Conservation (phyloP, 78 protist genomes). For the Mantamonas sphyraenae region DNA sequence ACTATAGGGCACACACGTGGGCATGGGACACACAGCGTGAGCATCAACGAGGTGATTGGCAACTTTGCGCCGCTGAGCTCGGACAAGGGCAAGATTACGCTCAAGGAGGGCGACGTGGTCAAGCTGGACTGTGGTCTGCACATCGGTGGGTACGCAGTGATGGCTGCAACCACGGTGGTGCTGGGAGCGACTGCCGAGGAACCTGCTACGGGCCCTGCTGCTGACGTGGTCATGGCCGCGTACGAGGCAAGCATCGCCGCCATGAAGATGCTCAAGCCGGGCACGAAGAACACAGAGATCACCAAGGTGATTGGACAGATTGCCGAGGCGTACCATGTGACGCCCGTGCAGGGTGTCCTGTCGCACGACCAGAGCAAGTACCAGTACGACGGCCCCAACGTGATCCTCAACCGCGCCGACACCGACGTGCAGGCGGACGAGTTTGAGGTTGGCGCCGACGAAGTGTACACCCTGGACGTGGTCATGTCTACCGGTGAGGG, state of each 20-base stretch:
- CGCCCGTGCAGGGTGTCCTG: conserved; percentile 82
- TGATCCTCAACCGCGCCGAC: conserved; percentile 42
- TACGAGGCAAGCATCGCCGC: conserved; percentile 78
- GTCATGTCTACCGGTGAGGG: conserved; percentile 85
- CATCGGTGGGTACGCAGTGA: conserved; percentile 85
- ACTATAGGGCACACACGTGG: conserved; percentile 48
- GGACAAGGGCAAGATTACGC: conserved; percentile 23
- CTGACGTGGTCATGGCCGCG: conserved; percentile 88
- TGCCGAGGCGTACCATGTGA: conserved; percentile 46
- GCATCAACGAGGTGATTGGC: conserved; percentile 81
- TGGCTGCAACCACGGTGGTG: conserved; percentile 79
- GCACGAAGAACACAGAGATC: conserved; percentile 57
- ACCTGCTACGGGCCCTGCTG: conserved; percentile 11
- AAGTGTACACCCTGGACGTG: conserved; percentile 82
- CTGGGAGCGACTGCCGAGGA: conserved; percentile 37
- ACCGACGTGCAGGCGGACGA: conserved; percentile 45
- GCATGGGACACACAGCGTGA: conserved; percentile 95
- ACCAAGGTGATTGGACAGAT: conserved; percentile 57
- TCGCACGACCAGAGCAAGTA: conserved; percentile 80
- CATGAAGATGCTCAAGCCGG: conserved; percentile 53
- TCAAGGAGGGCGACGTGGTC: conserved; percentile 85
- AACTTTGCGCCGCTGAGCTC: conserved; percentile 86
- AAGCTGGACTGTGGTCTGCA: conserved; percentile 95
- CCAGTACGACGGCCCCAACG: conserved; percentile 78
- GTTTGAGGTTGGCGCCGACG: conserved; percentile 27